Percentiles rank a stretch among this genome's conserved stretches.
Evolutionary conservation across 768 basidiomycete species (phyloP).

Genomic region (Melanogaster broomeanus): DNA sequence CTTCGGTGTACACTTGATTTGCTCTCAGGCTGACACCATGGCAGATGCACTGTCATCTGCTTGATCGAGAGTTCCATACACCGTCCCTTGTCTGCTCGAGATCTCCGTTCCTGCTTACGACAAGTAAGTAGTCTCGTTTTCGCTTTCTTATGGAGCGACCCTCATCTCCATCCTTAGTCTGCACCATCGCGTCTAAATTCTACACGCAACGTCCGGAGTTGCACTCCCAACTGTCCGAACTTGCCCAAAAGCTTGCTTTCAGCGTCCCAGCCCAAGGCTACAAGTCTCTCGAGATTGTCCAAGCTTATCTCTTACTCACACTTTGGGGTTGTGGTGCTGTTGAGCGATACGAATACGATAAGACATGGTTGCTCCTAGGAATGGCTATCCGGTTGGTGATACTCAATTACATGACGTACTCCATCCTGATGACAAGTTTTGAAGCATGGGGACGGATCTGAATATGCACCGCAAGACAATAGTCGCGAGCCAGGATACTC

Average conservation of each 20-base stretch:
- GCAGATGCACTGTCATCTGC: constrained; percentile 76
- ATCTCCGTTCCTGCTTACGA: constrained; percentile 93
- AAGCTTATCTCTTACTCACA: constrained; percentile 88
- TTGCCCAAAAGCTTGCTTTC: constrained; percentile 88
- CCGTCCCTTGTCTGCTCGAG: constrained; percentile 92
- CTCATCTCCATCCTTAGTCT: constrained; percentile 55
- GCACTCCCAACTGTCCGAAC: constrained; percentile 73
- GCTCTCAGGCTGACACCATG: constrained; percentile 8
- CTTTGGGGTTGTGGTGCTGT: constrained; percentile 94
- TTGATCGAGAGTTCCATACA: constrained; percentile 91
- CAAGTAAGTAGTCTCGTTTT: constrained; percentile 54
- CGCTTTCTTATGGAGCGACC: background rate
- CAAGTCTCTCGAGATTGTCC: constrained; percentile 94
- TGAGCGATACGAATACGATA: constrained; percentile 95
- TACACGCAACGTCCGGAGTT: constrained; percentile 82
- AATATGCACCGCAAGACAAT: constrained; percentile 90
- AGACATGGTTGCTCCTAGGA: constrained; percentile 88
- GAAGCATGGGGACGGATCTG: constrained; percentile 92
- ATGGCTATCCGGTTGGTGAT: constrained; percentile 76
- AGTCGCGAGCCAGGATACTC: constrained; percentile 57
- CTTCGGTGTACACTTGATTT: constrained; percentile 5
- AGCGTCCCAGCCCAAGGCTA: constrained; percentile 82
- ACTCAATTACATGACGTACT: background rate
- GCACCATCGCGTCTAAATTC: constrained; percentile 92
- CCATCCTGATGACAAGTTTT: constrained; percentile 10